Evolutionary conservation across 148 eudicot species (phyloP).

Genomic region (Rheum nobile): DNA sequence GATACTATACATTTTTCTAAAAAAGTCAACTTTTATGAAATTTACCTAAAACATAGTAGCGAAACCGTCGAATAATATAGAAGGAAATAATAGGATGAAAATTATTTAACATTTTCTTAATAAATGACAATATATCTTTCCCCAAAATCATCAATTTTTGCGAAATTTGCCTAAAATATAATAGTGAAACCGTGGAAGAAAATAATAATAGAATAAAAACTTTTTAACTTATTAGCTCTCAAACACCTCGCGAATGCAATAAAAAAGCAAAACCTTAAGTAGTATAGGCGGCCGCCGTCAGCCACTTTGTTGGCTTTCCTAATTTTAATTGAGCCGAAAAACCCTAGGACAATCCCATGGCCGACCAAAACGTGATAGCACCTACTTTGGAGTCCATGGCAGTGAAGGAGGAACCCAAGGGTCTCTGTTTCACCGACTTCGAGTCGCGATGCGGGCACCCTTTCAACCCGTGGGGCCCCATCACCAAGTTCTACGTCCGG

Average conservation of each 20-base stretch:
- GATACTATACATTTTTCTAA: not conserved
- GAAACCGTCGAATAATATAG: not conserved
- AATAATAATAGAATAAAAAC: no score
- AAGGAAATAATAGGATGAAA: no score
- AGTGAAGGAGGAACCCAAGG: not conserved
- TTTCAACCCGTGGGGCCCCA: not conserved
- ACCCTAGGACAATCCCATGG: not conserved
- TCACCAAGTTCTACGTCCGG: conserved; percentile 1
- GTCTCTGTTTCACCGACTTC: not conserved
- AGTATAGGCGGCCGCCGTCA: no score
- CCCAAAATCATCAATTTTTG: not conserved
- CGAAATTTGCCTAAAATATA: not conserved
- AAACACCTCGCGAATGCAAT: no score
- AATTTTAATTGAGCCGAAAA: no score
- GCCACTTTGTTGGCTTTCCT: no score
- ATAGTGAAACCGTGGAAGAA: not conserved
- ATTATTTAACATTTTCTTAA: not conserved
- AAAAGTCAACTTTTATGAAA: not conserved
- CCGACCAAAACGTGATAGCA: not conserved
- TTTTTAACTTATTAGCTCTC: no score
- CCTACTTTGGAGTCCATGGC: not conserved
- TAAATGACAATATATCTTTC: not conserved
- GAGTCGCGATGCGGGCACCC: not conserved
- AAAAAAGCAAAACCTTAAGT: no score
- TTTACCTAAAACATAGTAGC: not conserved